phyloP scores from a whole-genome alignment of 208 protist species.

The Leishmania aethiopica region DNA sequence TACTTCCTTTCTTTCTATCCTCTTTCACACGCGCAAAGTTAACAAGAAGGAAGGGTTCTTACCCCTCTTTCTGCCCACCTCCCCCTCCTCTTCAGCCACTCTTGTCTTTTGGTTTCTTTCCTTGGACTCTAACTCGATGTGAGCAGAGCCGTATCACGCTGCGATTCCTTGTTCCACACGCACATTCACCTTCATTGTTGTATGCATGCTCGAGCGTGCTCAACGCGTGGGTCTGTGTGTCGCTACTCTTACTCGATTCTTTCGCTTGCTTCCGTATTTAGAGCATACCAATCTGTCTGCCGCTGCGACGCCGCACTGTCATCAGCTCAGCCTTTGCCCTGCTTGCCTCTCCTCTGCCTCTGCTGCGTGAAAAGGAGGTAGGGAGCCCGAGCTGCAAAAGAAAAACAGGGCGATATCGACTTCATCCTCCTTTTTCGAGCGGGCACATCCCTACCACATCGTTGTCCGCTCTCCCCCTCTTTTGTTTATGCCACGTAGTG shows the following conservation, averaged over 20 bases:
- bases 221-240: neutral
- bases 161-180: neutral
- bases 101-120: neutral
- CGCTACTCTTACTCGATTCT: neutral
- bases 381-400: neutral
- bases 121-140: neutral
- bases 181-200: neutral
- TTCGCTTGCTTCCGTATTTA: neutral
- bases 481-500: constrained; percentile 4
- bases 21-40: neutral
- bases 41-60: neutral
- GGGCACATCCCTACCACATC: neutral
- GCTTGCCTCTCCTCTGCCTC: neutral
- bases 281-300: neutral
- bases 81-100: neutral
- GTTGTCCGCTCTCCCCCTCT: neutral
- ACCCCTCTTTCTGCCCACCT: neutral
- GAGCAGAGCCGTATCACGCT: neutral
- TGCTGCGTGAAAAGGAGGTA: neutral
- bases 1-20: constrained; percentile 1
- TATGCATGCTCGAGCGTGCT: neutral
- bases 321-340: neutral
- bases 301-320: neutral
- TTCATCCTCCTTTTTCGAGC: neutral
- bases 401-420: neutral